Conservation (phyloP, 148 eudicot species). For the Cornus suecica region DNA sequence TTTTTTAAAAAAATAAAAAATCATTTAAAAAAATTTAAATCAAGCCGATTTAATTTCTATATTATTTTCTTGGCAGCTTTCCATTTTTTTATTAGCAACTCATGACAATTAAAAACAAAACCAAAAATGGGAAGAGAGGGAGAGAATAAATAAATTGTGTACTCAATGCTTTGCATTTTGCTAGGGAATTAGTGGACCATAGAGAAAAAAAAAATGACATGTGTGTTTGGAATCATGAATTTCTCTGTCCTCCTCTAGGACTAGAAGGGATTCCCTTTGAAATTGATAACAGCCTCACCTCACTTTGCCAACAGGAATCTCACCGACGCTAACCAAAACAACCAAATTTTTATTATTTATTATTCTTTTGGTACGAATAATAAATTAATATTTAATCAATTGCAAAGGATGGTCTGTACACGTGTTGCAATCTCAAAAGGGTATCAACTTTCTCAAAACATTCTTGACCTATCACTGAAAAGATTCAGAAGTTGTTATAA, state of each 20-base stretch:
- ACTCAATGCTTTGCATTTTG: not conserved
- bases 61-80: too few species aligned
- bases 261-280: not conserved
- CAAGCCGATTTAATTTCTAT: too few species aligned
- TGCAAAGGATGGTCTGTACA: not conserved
- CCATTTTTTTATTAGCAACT: too few species aligned
- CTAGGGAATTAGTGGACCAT: not conserved
- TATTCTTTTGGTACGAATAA: too few species aligned
- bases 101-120: too few species aligned
- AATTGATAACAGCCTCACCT: not conserved
- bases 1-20: too few species aligned
- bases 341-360: too few species aligned
- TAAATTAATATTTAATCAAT: too few species aligned
- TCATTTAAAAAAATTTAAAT: too few species aligned
- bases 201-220: not conserved
- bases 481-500: not conserved
- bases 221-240: not conserved
- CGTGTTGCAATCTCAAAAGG: constrained; percentile 3
- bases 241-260: not conserved
- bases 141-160: too few species aligned
- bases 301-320: not conserved
- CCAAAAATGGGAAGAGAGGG: too few species aligned
- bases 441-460: too few species aligned
- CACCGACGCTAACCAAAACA: not conserved
- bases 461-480: not conserved